phyloP scores from a whole-genome alignment of 345 rosid genomes.

The Adansonia digitata region DNA sequence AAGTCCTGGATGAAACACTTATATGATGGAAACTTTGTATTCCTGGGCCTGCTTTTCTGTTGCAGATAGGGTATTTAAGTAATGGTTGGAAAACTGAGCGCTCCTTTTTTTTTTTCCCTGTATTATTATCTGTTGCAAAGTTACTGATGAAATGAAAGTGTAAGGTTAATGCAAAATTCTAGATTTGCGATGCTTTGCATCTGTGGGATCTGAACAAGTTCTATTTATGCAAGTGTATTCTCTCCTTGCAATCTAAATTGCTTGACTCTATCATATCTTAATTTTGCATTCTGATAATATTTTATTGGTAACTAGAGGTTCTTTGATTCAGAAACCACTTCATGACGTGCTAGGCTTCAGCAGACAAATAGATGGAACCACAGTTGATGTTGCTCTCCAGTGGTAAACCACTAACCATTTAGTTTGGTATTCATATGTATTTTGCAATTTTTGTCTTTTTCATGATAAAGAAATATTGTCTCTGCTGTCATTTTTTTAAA shows the following conservation, averaged over 20 bases:
- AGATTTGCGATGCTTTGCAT: background rate
- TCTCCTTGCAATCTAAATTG: background rate
- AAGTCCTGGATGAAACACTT: background rate
- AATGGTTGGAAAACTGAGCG: background rate
- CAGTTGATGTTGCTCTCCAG: slow-evolving; percentile 77
- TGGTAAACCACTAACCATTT: slow-evolving; percentile 47
- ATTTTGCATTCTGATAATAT: slow-evolving; percentile 3
- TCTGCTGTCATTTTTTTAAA: background rate
- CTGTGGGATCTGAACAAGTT: background rate
- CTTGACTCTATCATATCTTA: background rate
- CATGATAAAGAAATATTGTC: background rate
- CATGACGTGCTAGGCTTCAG: slow-evolving; percentile 84
- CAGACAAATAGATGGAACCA: slow-evolving; percentile 58
- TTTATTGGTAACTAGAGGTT: slow-evolving; percentile 25
- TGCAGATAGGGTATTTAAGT: background rate
- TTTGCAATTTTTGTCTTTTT: background rate
- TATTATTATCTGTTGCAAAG: background rate
- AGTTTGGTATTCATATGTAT: slow-evolving; percentile 4
- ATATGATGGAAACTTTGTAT: background rate
- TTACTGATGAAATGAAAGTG: background rate
- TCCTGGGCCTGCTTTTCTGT: background rate
- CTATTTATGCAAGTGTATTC: background rate
- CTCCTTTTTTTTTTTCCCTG: too few species aligned
- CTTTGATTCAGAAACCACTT: slow-evolving; percentile 61
- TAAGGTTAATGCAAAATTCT: background rate